phyloP scores from a whole-genome alignment of 768 basidiomycete genomes.

The Macrolepiota fuliginosa region DNA sequence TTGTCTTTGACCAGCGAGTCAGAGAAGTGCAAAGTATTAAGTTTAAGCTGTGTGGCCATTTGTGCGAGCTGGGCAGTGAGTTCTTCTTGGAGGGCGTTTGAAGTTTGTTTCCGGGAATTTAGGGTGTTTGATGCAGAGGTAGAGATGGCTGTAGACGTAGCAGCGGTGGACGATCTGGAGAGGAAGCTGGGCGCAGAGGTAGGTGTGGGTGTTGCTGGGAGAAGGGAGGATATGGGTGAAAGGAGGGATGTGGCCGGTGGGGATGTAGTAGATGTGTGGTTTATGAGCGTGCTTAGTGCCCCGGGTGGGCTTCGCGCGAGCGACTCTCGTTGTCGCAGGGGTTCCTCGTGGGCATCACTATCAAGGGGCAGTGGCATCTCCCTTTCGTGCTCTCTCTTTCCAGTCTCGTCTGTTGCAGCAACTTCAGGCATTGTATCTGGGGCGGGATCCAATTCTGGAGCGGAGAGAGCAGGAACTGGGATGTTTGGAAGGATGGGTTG shows the following conservation, averaged over 20 bases:
- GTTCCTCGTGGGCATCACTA: constrained; percentile 1
- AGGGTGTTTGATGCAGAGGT: constrained; percentile 22
- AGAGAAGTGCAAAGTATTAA: constrained; percentile 80
- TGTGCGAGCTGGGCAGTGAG: constrained; percentile 70
- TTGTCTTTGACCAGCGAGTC: constrained; percentile 73
- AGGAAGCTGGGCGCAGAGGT: background rate
- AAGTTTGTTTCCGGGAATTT: constrained; percentile 32
- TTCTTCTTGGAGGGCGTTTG: constrained; percentile 68
- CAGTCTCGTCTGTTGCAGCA: too few relatives aligned
- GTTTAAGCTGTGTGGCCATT: constrained; percentile 88
- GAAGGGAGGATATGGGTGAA: constrained; percentile 6
- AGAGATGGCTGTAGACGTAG: constrained; percentile 31
- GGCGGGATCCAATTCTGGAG: background rate
- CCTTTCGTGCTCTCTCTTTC: constrained; percentile 5
- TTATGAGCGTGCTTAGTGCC: background rate
- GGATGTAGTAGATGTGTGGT: too few relatives aligned
- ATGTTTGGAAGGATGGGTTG: constrained; percentile 52
- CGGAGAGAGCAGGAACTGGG: constrained; percentile 34
- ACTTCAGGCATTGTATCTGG: too few relatives aligned
- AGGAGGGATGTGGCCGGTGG: background rate
- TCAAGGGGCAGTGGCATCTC: constrained; percentile 19
- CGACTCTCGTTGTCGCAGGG: constrained; percentile 6
- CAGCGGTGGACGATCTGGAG: constrained; percentile 16
- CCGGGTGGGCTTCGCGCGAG: background rate
- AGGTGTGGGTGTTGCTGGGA: constrained; percentile 9